A percentile compares a stretch with the other conserved stretches of the same genome.
phyloP scores from a whole-genome alignment of 768 basidiomycete species.

The Phanerochaete sordida region DNA sequence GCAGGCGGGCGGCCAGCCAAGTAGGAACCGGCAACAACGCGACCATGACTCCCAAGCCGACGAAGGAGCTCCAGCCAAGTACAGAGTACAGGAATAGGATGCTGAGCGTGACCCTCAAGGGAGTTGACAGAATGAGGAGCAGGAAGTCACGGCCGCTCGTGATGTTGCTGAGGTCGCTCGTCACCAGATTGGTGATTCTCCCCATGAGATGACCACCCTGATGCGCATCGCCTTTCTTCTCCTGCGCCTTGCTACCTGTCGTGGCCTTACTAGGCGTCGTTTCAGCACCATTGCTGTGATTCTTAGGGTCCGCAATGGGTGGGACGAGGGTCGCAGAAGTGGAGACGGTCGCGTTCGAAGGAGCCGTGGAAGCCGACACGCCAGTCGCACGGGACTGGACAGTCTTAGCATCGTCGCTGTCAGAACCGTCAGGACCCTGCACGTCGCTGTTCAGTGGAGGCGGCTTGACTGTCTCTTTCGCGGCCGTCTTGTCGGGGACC shows the following conservation, averaged over 20 bases:
- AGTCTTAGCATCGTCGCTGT: too few relatives aligned
- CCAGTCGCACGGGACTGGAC: too few relatives aligned
- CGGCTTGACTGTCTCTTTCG: slow-evolving; percentile 25
- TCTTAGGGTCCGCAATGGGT: too few relatives aligned
- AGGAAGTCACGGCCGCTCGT: slow-evolving; percentile 16
- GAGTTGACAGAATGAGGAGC: slow-evolving; percentile 1
- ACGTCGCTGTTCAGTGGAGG: slow-evolving; percentile 47
- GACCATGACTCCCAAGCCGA: slow-evolving; percentile 39
- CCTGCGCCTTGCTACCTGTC: neutral
- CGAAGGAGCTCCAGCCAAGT: slow-evolving; percentile 31
- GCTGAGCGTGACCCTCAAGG: neutral
- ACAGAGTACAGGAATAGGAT: slow-evolving; percentile 26
- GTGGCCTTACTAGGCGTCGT: neutral
- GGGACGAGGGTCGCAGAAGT: too few relatives aligned
- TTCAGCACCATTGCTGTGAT: too few relatives aligned
- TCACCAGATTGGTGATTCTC: slow-evolving; percentile 73
- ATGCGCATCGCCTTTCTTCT: neutral
- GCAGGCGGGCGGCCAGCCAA: slow-evolving; percentile 32
- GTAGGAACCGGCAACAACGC: slow-evolving; percentile 42
- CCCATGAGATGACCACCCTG: slow-evolving; percentile 52
- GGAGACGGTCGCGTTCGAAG: too few relatives aligned
- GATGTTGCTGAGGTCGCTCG: slow-evolving; percentile 26
- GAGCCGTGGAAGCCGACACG: too few relatives aligned
- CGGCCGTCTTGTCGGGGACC: neutral
- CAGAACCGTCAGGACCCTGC: too few relatives aligned